Conservation (phyloP, 73 alveolate genomes). For the Stentor coeruleus region DNA sequence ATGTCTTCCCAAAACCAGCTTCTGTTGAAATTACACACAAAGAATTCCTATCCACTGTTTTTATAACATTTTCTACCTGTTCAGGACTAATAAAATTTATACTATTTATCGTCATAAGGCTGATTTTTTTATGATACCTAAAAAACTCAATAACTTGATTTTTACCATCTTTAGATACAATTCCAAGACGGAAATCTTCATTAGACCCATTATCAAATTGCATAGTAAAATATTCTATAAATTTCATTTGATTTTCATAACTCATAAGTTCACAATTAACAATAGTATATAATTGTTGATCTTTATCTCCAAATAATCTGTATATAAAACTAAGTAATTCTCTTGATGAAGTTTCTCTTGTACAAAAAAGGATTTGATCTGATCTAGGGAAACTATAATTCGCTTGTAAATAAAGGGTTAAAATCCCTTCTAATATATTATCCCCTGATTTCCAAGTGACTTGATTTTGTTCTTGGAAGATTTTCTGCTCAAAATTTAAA, state of each 20-base stretch:
- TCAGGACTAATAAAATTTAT: background rate
- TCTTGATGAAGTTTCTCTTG: background rate
- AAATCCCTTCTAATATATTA: background rate
- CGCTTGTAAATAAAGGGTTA: background rate
- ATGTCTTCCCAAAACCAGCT: conserved; percentile 8
- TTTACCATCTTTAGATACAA: background rate
- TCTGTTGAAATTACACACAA: background rate
- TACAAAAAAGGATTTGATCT: background rate
- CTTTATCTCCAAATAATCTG: background rate
- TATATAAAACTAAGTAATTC: background rate
- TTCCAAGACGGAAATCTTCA: background rate
- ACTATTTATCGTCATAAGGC: background rate
- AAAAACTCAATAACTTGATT: too few species aligned
- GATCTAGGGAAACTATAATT: background rate
- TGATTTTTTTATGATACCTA: background rate
- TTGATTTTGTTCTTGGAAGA: background rate
- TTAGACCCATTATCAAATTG: background rate
- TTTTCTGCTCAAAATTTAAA: background rate
- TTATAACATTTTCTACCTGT: background rate
- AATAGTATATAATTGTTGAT: background rate
- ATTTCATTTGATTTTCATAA: background rate
- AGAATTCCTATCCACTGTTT: background rate
- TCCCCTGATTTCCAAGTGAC: background rate
- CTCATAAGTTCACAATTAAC: background rate
- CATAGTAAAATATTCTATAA: background rate